These are phyloP conservation scores for Phytopythium kandeliae DNA, from an alignment of 352 stramenopile genomes.

Conservation along the genomic window DNA sequence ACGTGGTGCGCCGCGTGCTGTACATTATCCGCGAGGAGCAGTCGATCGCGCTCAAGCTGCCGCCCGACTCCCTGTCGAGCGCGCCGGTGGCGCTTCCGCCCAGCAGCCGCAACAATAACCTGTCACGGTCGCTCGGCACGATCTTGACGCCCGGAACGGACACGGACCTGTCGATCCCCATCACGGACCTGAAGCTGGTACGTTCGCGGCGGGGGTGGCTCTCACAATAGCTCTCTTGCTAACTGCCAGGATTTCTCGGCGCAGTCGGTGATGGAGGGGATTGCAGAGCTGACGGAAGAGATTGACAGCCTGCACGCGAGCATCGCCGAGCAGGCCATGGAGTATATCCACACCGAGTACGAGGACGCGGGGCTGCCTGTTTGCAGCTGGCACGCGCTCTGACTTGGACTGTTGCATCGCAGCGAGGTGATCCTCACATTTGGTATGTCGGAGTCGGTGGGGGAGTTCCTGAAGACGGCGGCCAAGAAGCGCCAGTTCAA, in stretches of 20 bases:
- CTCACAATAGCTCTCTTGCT: neutral
- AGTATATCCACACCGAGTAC: slow-evolving; percentile 96
- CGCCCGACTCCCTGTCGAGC: slow-evolving; percentile 11
- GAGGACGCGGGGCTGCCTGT: slow-evolving; percentile 9
- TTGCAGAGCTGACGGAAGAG: slow-evolving; percentile 92
- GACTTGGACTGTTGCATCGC: neutral
- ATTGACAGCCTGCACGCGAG: slow-evolving; percentile 95
- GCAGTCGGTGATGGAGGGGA: slow-evolving; percentile 90
- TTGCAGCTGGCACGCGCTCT: neutral
- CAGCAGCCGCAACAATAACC: slow-evolving; percentile 52
- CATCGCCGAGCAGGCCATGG: slow-evolving; percentile 94
- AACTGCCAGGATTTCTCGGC: neutral
- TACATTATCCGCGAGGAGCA: slow-evolving; percentile 89
- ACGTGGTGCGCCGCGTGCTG: slow-evolving; percentile 86
- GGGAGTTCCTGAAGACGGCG: slow-evolving; percentile 87
- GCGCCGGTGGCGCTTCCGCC: slow-evolving; percentile 10
- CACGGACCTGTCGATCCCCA: slow-evolving; percentile 77
- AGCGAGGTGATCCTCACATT: slow-evolving; percentile 96
- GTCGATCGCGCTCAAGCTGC: slow-evolving; percentile 61
- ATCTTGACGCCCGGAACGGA: slow-evolving; percentile 79
- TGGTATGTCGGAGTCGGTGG: slow-evolving; percentile 88
- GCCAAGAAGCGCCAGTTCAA: slow-evolving; percentile 94
- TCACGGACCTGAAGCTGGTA: slow-evolving; percentile 77
- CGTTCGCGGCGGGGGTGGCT: neutral
- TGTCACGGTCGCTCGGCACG: slow-evolving; percentile 66